Evolutionary conservation across 2,329 filamentous ascomycete species (phyloP), one percentile per base, ranked within the genome.

Genomic region (Erysiphe pulchra): DNA sequence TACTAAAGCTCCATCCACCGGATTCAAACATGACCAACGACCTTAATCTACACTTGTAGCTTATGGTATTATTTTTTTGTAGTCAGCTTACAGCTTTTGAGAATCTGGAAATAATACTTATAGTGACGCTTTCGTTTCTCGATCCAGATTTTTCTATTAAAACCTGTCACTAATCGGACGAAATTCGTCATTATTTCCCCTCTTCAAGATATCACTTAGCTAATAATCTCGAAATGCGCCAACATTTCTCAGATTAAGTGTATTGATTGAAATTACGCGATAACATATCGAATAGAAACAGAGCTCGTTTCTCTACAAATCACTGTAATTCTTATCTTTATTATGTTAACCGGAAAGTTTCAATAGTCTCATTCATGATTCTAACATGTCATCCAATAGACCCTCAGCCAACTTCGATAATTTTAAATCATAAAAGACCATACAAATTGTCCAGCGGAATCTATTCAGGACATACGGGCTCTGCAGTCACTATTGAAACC

Each of bases 361-460:
- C 12, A 34, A 34, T 34, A 34, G n/a, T 34, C 4, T n/a, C 33
- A 34, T 34, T n/a, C n/a, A 34, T 34, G 33, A 34, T 34, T 11
- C 33, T 34, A 34, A 34, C 33, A 4, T 34, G 12, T 34, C n/a
- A 5, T 34, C 12, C 33, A 34, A 11, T 69, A 74, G 70, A 68
- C 67, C 70, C 67, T 51, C 54, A 51, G 52, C 64, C 67, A 63
- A 69, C 71, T 64, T 67, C 67, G 62, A 68, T 67, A 65, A 70
- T 67, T 59, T 74, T 78, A 67, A 59, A 61, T 56, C 73, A 72
- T 65, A 69, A 68, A 63, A 69, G 73, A 58, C 66, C 69, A 56
- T 67, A 75, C 62, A 68, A 72, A 63, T 67, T 74, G 57, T 67
- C 70, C 56, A 81, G 84, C 63, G 79, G 78, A 58, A 71, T 77